Conservation (phyloP, 495 filamentous ascomycete species). For the Penicillium canescens region DNA sequence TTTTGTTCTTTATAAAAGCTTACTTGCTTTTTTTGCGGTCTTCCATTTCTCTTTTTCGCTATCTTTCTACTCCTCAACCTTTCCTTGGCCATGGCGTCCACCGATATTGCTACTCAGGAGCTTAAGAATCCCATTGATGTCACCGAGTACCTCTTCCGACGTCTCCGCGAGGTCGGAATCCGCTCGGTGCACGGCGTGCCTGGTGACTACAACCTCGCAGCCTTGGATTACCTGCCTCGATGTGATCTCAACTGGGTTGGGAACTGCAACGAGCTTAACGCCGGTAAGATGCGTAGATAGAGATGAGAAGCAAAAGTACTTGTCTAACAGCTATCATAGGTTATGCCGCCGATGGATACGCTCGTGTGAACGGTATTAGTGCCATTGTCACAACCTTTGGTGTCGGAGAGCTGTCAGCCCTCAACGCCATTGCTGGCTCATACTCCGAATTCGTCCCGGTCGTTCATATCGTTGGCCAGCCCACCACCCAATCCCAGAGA, state of each 20-base stretch:
- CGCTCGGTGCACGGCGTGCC: conserved; percentile 65
- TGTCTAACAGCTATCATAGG: conserved; percentile 35
- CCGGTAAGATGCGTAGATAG: conserved; percentile 41
- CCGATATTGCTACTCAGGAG: conserved; percentile 54
- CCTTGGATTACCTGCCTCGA: conserved; percentile 63
- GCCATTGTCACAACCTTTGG: conserved; percentile 70
- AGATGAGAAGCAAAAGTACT: background rate
- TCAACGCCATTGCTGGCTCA: conserved; percentile 68
- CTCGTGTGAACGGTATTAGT: conserved; percentile 64
- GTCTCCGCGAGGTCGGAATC: conserved; percentile 63
- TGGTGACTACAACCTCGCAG: conserved; percentile 55
- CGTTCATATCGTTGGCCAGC: conserved; percentile 66
- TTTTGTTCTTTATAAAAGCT: background rate
- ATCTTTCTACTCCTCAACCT: background rate
- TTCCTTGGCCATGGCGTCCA: conserved; percentile 37
- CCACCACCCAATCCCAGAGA: conserved; percentile 48
- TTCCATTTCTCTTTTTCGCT: background rate
- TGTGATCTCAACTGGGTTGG: conserved; percentile 64
- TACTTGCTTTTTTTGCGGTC: background rate
- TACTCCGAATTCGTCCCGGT: conserved; percentile 64
- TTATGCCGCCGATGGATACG: conserved; percentile 74
- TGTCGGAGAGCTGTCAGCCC: conserved; percentile 67
- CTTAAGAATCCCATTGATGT: conserved; percentile 57
- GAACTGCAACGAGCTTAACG: conserved; percentile 69
- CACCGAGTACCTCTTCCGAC: conserved; percentile 62